A percentile compares a stretch with the other conserved stretches of the same genome.
Conservation (phyloP, 2,329 filamentous ascomycete species). For the Didymosphaeria variabile region DNA sequence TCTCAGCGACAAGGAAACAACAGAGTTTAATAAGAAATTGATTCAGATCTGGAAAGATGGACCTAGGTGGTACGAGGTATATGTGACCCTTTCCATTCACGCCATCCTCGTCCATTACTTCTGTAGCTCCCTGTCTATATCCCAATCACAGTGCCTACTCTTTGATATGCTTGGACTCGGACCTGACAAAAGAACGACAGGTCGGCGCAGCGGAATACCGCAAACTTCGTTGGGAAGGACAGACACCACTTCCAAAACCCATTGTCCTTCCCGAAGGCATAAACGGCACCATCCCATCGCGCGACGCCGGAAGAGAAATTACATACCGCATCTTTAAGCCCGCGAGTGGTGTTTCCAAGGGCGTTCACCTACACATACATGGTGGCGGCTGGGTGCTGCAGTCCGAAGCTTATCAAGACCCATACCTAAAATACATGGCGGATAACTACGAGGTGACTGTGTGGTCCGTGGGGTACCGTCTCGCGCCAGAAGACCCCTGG, state of each 20-base stretch:
- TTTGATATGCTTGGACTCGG: not conserved
- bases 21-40: conserved; percentile 55
- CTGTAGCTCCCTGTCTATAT: too few species aligned
- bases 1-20: conserved; percentile 52
- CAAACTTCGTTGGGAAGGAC: conserved; percentile 62
- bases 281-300: conserved; percentile 61
- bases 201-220: conserved; percentile 64
- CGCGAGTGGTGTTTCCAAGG: conserved; percentile 54
- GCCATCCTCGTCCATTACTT: too few species aligned
- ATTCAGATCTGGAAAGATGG: conserved; percentile 54
- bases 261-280: conserved; percentile 57
- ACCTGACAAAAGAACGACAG: conserved; percentile 33
- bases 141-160: not conserved
- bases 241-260: conserved; percentile 61
- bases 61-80: conserved; percentile 63
- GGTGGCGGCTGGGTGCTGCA: conserved; percentile 61
- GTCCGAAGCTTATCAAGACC: conserved; percentile 55
- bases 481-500: conserved; percentile 68
- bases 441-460: conserved; percentile 59
- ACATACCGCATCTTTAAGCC: conserved; percentile 63
- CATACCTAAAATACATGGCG: conserved; percentile 60
- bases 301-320: conserved; percentile 61
- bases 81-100: too few species aligned
- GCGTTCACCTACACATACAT: conserved; percentile 65
- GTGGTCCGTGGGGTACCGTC: conserved; percentile 66